Evolutionary conservation across 768 basidiomycete species (phyloP).

Genomic region (Leccinum boreale): DNA sequence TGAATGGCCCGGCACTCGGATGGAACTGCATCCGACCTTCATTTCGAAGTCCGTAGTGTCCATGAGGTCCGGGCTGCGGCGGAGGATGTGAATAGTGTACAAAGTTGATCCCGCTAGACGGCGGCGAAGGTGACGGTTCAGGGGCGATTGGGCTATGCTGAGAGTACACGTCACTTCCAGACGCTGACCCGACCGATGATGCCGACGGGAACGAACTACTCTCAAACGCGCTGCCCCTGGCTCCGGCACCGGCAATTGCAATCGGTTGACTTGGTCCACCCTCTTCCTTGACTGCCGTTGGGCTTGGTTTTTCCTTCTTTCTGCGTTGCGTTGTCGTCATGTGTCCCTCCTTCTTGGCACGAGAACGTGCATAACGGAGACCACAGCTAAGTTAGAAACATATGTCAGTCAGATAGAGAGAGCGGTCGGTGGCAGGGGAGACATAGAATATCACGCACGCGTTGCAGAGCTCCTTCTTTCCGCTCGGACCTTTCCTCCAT

Average conservation of each 20-base stretch:
- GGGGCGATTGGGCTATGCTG: constrained; percentile 41
- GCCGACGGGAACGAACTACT: constrained; percentile 44
- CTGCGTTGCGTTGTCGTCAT: constrained; percentile 48
- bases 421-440: constrained; percentile 10
- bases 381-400: constrained; percentile 57
- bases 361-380: constrained; percentile 79
- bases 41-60: constrained; percentile 25
- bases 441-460: constrained; percentile 56
- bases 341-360: constrained; percentile 83
- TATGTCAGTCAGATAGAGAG: constrained; percentile 17
- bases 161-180: constrained; percentile 55
- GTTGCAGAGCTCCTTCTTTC: constrained; percentile 90
- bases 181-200: constrained; percentile 53
- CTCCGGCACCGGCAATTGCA: constrained; percentile 43
- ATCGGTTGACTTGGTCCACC: constrained; percentile 30
- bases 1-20: constrained; percentile 23
- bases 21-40: constrained; percentile 30
- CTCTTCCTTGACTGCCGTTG: constrained; percentile 28
- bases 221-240: constrained; percentile 47
- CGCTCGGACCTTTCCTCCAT: constrained; percentile 89
- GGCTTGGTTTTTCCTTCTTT: constrained; percentile 54
- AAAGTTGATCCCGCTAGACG: constrained; percentile 51
- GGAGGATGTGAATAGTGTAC: constrained; percentile 50
- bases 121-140: constrained; percentile 66
- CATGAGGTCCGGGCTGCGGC: constrained; percentile 29